Evolutionary conservation across 179 eudicot species (phyloP), one percentile per base, ranked within the genome.

Genomic region (Beta corolliflora): DNA sequence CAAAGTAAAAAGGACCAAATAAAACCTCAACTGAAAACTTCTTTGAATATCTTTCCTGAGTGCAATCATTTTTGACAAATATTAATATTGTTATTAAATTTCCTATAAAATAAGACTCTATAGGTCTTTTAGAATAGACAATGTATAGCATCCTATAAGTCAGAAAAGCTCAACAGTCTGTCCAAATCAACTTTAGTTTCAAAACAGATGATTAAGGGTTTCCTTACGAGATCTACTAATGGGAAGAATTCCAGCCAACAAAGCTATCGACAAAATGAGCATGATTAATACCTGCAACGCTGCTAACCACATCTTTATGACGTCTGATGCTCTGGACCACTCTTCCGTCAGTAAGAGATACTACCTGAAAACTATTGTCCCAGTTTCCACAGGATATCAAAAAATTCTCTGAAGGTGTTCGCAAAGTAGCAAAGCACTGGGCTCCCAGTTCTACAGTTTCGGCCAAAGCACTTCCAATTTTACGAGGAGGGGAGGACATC

Each of bases 281-380:
- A 48, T 67, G 66, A 71, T 36, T 18, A 54, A 79, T 75, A 97
- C 99, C 99, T 88, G 98, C 94, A 85, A 97, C 91, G 82, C 93
- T 88, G 88, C 97, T 94, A 77, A 97, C 98, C 65, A 94, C 90
- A 83, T 97, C 99, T 92, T 97, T 97, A 85, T 97, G 99, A 72
- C 90, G 93, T 87, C 98, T 87, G 79, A 97, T 86, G 86, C 98
- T 97, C 91, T 97, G 99, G 72, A 97, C 97, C 83, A 93, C 88
- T 87, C 94, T 91, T 79, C 99, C 98, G 88, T 93, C 97, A 84
- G 68, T 80, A n/a, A 97, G 86, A 77, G 99, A 95, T 77, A 90
- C 88, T 81, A 93, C 92, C 90, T 93, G 97, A 86, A 97, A 94
- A 82, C 98, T 94, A 73, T 97, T 93, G 80, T 95, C 98, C 98